A percentile compares a stretch with the other conserved stretches of the same genome.
phyloP scores from a whole-genome alignment of 495 filamentous ascomycete species.

The Niebla homalea region DNA sequence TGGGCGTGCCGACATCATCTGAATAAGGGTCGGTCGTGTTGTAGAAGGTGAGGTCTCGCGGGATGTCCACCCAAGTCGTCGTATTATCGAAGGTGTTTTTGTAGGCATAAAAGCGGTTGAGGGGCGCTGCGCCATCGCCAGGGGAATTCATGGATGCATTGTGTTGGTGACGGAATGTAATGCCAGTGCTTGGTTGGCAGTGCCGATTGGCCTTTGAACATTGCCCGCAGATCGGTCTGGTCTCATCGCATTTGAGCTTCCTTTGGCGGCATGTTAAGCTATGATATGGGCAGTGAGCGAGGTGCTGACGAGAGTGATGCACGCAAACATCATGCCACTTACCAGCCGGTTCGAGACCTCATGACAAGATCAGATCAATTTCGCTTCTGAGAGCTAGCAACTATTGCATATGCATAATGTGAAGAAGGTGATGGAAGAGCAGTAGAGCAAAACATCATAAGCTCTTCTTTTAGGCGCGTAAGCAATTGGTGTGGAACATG shows the following conservation, averaged over 20 bases:
- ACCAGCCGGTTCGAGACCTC: conserved; percentile 19
- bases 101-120: conserved; percentile 58
- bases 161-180: conserved; percentile 58
- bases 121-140: conserved; percentile 27
- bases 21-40: conserved; percentile 50
- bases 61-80: conserved; percentile 51
- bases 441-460: no score
- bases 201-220: conserved; percentile 47
- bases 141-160: conserved; percentile 56
- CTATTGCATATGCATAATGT: no score
- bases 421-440: no score
- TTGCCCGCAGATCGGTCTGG: conserved; percentile 43
- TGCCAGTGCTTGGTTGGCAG: conserved; percentile 48
- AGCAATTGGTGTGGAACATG: no score
- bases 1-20: conserved; percentile 24
- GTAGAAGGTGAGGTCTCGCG: conserved; percentile 47
- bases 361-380: not conserved
- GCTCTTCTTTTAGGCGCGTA: no score
- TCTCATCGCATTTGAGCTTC: conserved; percentile 53
- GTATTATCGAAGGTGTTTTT: conserved; percentile 52
- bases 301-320: not conserved
- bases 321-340: not conserved
- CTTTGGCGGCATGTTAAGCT: conserved; percentile 50
- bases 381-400: no score
- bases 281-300: not conserved